These are phyloP conservation scores for Cryptococcus hybrid DNA, from an alignment of 1,284 basidiomycete genomes.

Conservation along the genomic window DNA sequence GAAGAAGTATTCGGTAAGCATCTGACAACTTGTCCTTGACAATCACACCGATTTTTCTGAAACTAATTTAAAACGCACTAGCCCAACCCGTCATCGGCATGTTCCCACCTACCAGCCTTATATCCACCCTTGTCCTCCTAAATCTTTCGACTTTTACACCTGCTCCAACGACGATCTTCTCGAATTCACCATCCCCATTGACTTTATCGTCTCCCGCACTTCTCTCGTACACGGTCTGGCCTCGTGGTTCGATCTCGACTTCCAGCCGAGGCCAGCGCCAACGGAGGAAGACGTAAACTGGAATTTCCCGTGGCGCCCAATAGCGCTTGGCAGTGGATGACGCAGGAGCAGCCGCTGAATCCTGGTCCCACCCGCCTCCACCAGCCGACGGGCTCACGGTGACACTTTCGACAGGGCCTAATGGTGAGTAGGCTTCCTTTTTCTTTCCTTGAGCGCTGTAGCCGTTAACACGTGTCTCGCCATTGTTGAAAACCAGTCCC, in stretches of 20 bases:
- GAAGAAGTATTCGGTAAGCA: constrained; percentile 43
- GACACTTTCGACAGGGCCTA: constrained; percentile 44
- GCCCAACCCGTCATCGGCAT: constrained; percentile 51
- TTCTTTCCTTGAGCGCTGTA: not conserved
- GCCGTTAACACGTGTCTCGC: too few species aligned
- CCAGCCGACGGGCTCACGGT: constrained; percentile 41
- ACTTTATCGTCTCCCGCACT: constrained; percentile 44
- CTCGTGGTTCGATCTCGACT: constrained; percentile 50
- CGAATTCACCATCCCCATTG: constrained; percentile 45
- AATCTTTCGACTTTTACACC: constrained; percentile 49
- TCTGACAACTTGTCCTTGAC: not conserved
- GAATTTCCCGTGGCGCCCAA: constrained; percentile 30
- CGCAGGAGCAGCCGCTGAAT: constrained; percentile 38
- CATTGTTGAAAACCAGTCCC: constrained; percentile 17
- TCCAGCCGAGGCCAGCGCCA: constrained; percentile 25
- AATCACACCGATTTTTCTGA: not conserved
- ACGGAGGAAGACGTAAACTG: constrained; percentile 20
- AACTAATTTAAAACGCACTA: constrained; percentile 3
- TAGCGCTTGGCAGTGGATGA: constrained; percentile 37
- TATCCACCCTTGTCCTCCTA: constrained; percentile 37
- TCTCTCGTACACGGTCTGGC: constrained; percentile 49
- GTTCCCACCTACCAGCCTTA: constrained; percentile 46
- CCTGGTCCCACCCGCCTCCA: constrained; percentile 37
- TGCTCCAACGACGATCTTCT: constrained; percentile 41
- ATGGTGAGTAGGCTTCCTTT: constrained; percentile 27